A percentile compares a stretch with the other conserved stretches of the same genome.
phyloP scores from a whole-genome alignment of 768 basidiomycete genomes.

The Boletales sp. region DNA sequence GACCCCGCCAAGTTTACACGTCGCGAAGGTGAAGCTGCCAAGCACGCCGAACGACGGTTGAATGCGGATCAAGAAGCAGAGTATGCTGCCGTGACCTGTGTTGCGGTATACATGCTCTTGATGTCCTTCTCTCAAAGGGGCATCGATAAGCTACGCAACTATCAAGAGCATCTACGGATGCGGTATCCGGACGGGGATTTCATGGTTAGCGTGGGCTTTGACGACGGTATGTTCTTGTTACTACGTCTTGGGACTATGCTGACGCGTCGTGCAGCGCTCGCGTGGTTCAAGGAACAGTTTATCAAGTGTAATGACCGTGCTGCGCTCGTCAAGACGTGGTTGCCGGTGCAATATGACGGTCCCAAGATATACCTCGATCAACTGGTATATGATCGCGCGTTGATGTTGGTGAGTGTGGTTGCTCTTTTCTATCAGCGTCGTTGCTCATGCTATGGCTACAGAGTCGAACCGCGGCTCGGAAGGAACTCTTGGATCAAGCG shows the following conservation, averaged over 20 bases:
- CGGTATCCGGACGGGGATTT: conserved; percentile 72
- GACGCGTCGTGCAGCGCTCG: conserved; percentile 46
- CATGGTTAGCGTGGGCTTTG: conserved; percentile 74
- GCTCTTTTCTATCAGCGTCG: neutral
- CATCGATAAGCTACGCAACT: conserved; percentile 74
- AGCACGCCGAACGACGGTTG: conserved; percentile 62
- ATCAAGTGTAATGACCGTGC: conserved; percentile 93
- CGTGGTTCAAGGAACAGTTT: conserved; percentile 93
- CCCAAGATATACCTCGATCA: conserved; percentile 85
- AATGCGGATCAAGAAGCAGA: conserved; percentile 78
- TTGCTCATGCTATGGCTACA: conserved; percentile 28
- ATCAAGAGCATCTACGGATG: conserved; percentile 82
- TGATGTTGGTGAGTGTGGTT: conserved; percentile 63
- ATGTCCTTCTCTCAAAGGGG: conserved; percentile 94
- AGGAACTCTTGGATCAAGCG: conserved; percentile 82
- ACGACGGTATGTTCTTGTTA: conserved; percentile 53
- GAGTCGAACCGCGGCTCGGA: conserved; percentile 91
- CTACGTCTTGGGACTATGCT: neutral
- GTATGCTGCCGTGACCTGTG: conserved; percentile 78
- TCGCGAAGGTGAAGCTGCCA: conserved; percentile 70
- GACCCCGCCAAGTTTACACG: conserved; percentile 74
- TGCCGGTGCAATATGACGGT: conserved; percentile 78
- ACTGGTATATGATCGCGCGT: conserved; percentile 88
- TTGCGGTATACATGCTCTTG: conserved; percentile 86
- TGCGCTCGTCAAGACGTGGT: conserved; percentile 82